Base-by-base conservation (phyloP, 2,329 filamentous ascomycete genomes). In the Rutstroemia sp. region DNA sequence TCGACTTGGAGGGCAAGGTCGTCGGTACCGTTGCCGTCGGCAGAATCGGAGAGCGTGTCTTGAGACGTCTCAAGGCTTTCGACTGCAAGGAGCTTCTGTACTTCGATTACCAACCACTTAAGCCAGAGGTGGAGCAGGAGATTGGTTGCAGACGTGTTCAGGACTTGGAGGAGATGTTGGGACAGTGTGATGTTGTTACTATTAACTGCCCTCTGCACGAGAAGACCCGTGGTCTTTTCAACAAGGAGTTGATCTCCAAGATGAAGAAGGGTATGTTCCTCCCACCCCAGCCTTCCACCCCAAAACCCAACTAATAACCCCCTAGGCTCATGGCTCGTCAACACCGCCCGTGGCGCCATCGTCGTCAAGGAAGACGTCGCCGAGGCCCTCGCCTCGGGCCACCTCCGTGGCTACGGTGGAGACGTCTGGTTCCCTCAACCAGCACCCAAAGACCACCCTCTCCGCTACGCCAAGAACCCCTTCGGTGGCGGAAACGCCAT, bases 151-250 rank as follows among this genome's bases (percentile, higher is more conserved):
- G 90, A 69, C 85, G 94, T 61, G 91, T 97, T 59, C 87, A 92
- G 49, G 82, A 73, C 69, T 85, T 99, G 69, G 92, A 96, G 81
- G 92, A 97, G 74, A 87, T 99, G 84, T 76, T 99, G 61, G 80
- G 83, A 42, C 90, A 95, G 80, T 97, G 92, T 73, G 94, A 97
- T 67, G 83, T 97, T 61, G 92, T 99, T 75, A 99, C 94, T 71
- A 97, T 99, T 80, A 99, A 99, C 86, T 96, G 92, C 82, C 94
- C 94, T 54, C 84, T 99, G 63, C 94, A 99, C 80, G 92, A 97
- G 83, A 95, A 95, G 84, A 99, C 94, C 38, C 83, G 85, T 61
- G 92, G 92, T 66, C 76, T 99, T 62, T 97, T 97, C 82, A 96
- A 97, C 87, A 96, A 96, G 87, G 90, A 97, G 49, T 81, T 97